These are phyloP conservation scores for Lipomyces lipofer DNA, from an alignment of 805 yeast genomes.

Conservation along the genomic window DNA sequence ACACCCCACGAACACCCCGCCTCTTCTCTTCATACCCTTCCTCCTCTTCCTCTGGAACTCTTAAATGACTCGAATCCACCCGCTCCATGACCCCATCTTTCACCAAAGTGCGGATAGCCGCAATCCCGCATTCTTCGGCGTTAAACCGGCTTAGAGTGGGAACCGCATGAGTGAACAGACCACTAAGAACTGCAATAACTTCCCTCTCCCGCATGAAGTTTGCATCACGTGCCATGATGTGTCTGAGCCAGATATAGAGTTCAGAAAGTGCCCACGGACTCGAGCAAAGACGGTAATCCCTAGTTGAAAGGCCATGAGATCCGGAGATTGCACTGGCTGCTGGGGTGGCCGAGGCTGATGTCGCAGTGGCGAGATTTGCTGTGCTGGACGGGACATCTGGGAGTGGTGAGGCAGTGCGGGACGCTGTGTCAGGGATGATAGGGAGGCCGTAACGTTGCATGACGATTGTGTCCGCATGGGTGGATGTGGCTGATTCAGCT, in stretches of 20 bases:
- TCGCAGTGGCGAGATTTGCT: too few relatives aligned
- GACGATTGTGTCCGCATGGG: constrained; percentile 15
- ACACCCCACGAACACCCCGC: constrained; percentile 37
- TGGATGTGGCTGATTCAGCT: constrained; percentile 23
- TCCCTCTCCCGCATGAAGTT: constrained; percentile 25
- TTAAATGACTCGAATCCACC: constrained; percentile 3
- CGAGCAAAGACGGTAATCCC: background rate
- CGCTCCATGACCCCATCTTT: constrained; percentile 32
- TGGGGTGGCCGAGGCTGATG: background rate
- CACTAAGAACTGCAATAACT: constrained; percentile 29
- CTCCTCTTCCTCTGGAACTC: constrained; percentile 21
- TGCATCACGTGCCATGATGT: constrained; percentile 21
- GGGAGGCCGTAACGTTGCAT: constrained; percentile 18
- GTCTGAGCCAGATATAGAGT: constrained; percentile 14
- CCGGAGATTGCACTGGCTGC: background rate
- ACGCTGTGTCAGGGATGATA: too few relatives aligned
- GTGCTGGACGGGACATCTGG: too few relatives aligned
- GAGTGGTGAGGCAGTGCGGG: too few relatives aligned
- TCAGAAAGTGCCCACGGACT: constrained; percentile 25
- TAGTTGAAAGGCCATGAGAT: background rate
- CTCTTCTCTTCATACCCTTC: constrained; percentile 5
- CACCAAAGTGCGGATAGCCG: constrained; percentile 34
- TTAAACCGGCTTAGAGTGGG: constrained; percentile 37
- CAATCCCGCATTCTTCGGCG: constrained; percentile 38
- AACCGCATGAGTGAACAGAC: constrained; percentile 33